Percentiles rank a stretch among this genome's conserved stretches.
Evolutionary conservation across 192 early-diverging fungal genomes (phyloP).

Genomic region (Geranomyces variabilis): DNA sequence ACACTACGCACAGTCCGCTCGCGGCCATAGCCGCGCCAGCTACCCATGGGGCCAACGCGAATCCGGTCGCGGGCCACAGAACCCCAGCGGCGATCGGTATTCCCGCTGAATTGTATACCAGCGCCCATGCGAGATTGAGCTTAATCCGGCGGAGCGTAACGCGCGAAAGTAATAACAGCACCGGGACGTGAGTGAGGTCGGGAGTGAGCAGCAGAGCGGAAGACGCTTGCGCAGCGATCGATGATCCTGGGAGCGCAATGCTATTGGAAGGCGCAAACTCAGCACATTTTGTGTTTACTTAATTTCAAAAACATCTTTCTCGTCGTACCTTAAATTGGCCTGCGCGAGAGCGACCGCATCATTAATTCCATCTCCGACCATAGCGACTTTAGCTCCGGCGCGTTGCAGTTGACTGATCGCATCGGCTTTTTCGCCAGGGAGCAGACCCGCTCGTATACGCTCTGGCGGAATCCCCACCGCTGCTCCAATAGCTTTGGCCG

Average conservation of each 20-base stretch:
- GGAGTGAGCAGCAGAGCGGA: conserved; percentile 80
- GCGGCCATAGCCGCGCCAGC: conserved; percentile 91
- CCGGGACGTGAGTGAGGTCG: conserved; percentile 76
- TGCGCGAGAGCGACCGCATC: conserved; percentile 90
- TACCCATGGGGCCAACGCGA: conserved; percentile 71
- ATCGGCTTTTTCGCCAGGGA: conserved; percentile 73
- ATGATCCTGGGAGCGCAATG: conserved; percentile 87
- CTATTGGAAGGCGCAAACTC: too few relatives aligned
- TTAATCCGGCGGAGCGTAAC: conserved; percentile 76
- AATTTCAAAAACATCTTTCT: too few relatives aligned
- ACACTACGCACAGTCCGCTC: conserved; percentile 82
- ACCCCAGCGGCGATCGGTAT: conserved; percentile 92
- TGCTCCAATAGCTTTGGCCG: conserved; percentile 64
- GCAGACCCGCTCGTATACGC: conserved; percentile 66
- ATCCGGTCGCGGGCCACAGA: conserved; percentile 53
- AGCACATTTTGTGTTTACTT: too few relatives aligned
- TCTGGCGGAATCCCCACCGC: conserved; percentile 62
- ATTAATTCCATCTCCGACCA: conserved; percentile 97
- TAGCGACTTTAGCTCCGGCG: conserved; percentile 63
- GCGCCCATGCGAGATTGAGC: conserved; percentile 89
- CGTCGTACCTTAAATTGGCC: conserved; percentile 78
- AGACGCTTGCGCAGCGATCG: conserved; percentile 89
- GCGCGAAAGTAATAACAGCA: conserved; percentile 75
- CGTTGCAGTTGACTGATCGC: conserved; percentile 62
- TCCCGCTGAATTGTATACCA: conserved; percentile 82